phyloP scores from a whole-genome alignment of 495 filamentous ascomycete species.

The Trichocladium uniseriatum region DNA sequence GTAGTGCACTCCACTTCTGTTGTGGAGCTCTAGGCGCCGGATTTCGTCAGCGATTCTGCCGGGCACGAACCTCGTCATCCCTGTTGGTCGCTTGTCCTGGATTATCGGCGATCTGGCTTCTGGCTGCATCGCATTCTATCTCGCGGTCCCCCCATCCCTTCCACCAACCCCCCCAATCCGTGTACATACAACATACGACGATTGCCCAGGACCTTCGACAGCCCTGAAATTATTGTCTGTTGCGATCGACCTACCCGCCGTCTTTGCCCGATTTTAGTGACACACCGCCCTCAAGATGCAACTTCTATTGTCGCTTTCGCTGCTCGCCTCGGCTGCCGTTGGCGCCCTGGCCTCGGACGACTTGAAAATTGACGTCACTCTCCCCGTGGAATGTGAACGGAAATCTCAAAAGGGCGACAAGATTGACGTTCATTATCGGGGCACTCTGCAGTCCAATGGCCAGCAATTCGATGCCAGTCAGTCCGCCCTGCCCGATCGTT shows the following conservation, averaged over 20 bases:
- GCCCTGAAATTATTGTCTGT: background rate
- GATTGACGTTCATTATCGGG: conserved; percentile 79
- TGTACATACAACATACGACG: background rate
- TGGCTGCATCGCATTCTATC: background rate
- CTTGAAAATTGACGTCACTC: conserved; percentile 66
- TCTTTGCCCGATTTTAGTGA: background rate
- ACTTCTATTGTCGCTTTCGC: conserved; percentile 47
- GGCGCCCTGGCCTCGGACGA: conserved; percentile 43
- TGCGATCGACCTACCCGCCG: too few relatives aligned
- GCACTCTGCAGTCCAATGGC: conserved; percentile 55
- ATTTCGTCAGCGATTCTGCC: too few relatives aligned
- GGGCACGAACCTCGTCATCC: background rate
- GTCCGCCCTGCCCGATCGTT: conserved; percentile 9
- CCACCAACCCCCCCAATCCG: background rate
- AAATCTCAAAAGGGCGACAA: conserved; percentile 68
- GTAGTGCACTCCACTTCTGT: too few relatives aligned
- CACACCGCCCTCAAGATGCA: conserved; percentile 36
- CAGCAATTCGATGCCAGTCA: conserved; percentile 50
- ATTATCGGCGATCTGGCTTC: background rate
- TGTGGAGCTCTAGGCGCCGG: too few relatives aligned
- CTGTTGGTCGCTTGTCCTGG: background rate
- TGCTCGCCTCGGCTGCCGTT: conserved; percentile 44
- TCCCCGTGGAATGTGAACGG: conserved; percentile 55
- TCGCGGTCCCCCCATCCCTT: too few relatives aligned
- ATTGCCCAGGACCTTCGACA: background rate